Percentiles rank a stretch among this genome's conserved stretches.
phyloP scores from a whole-genome alignment of 441 rosid species.

The Bocquillonia castaneifolia region DNA sequence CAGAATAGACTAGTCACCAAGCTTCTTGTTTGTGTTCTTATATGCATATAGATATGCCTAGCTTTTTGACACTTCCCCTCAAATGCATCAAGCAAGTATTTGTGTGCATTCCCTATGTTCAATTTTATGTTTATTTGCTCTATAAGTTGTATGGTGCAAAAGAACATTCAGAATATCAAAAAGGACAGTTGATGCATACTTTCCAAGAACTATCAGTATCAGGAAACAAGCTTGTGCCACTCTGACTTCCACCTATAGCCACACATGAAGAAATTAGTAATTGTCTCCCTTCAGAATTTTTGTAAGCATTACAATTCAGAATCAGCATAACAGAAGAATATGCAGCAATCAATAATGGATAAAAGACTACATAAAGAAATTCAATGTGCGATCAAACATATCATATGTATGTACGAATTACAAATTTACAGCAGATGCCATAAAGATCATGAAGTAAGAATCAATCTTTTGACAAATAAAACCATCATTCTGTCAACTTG shows the following conservation, averaged over 20 bases:
- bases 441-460: no score
- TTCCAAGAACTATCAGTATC: constrained; percentile 80
- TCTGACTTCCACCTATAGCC: constrained; percentile 52
- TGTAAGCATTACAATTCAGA: no score
- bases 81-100: not conserved
- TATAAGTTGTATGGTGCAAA: not conserved
- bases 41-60: not conserved
- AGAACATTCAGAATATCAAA: not conserved
- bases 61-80: not conserved
- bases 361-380: not conserved
- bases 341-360: constrained; percentile 3
- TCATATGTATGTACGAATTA: no score
- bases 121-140: not conserved
- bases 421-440: no score
- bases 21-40: not conserved
- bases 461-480: no score
- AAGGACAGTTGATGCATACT: constrained; percentile 36
- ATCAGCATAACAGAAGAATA: constrained; percentile 2
- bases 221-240: constrained; percentile 60
- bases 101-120: not conserved
- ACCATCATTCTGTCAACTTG: not conserved
- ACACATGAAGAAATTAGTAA: constrained; percentile 19
- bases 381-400: no score
- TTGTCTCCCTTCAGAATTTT: constrained; percentile 11
- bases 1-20: not conserved